phyloP scores from a whole-genome alignment of 306 rosid genomes.

The Cicer judaicum region DNA sequence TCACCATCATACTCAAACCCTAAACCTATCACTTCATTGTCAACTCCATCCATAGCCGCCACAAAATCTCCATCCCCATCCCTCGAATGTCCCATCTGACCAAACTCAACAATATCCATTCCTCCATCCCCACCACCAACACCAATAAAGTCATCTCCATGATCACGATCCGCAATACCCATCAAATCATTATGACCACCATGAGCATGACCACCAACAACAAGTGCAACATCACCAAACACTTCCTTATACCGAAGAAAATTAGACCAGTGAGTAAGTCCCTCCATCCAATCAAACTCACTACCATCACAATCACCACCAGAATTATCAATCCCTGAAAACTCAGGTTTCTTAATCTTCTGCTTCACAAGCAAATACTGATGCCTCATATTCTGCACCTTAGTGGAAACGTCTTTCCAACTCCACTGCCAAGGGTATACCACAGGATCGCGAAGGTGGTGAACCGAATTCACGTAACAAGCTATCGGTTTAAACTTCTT shows the following conservation, averaged over 20 bases:
- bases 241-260: conserved; percentile 94
- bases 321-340: conserved; percentile 40
- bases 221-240: conserved; percentile 79
- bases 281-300: conserved; percentile 95
- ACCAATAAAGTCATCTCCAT: conserved; percentile 63
- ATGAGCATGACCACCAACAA: conserved; percentile 40
- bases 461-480: conserved; percentile 81
- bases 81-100: conserved; percentile 75
- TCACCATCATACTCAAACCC: conserved; percentile 87
- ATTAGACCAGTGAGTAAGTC: conserved; percentile 87
- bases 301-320: conserved; percentile 57
- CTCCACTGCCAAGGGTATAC: conserved; percentile 96
- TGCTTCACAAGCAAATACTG: conserved; percentile 94
- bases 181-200: conserved; percentile 59
- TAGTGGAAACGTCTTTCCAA: conserved; percentile 97
- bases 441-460: conserved; percentile 69
- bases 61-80: conserved; percentile 60
- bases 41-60: conserved; percentile 78
- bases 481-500: conserved; percentile 91
- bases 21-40: conserved; percentile 78
- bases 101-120: conserved; percentile 78
- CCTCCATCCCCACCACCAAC: conserved; percentile 54
- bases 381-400: conserved; percentile 98
- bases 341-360: conserved; percentile 84
- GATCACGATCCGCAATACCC: conserved; percentile 47